A percentile compares a stretch with the other conserved stretches of the same genome.
These are phyloP conservation scores for Aeminium ludgeri DNA, from an alignment of 495 filamentous ascomycete species.

Conservation along the genomic window DNA sequence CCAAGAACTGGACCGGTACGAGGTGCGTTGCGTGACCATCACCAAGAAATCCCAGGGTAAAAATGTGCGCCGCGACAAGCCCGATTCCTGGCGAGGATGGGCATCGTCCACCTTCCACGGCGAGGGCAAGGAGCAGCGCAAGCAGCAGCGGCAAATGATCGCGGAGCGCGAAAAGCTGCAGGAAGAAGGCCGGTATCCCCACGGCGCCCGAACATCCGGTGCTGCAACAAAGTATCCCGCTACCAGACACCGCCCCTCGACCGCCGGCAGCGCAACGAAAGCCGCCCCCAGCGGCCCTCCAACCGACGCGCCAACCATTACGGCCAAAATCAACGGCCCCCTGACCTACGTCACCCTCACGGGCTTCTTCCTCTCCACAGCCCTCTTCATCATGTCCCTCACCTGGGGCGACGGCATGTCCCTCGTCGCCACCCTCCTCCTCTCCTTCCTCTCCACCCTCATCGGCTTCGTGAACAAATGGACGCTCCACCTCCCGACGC, in stretches of 20 bases:
- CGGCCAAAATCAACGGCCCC: constrained; percentile 23
- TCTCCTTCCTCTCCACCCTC: constrained; percentile 30
- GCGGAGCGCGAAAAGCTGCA: constrained; percentile 2
- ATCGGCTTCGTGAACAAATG: constrained; percentile 30
- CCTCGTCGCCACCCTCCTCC: constrained; percentile 26
- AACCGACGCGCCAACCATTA: constrained; percentile 7
- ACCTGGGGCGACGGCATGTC: constrained; percentile 27
- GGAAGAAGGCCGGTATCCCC: not conserved
- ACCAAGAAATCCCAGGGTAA: too few relatives aligned
- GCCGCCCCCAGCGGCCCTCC: too few relatives aligned
- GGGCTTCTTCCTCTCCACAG: constrained; percentile 24
- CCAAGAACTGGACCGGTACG: not conserved
- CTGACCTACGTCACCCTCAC: constrained; percentile 24
- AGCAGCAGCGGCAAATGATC: too few relatives aligned
- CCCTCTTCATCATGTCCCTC: constrained; percentile 26
- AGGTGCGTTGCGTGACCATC: constrained; percentile 29
- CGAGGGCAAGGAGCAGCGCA: not conserved
- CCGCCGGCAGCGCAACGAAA: too few relatives aligned
- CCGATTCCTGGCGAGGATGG: too few relatives aligned
- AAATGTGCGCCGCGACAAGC: too few relatives aligned
- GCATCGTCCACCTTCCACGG: too few relatives aligned
- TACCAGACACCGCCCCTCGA: too few relatives aligned
- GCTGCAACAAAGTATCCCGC: too few relatives aligned
- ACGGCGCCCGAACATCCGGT: too few relatives aligned
- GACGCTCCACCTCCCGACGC: constrained; percentile 21